phyloP scores from a whole-genome alignment of 2,329 filamentous ascomycete genomes.

The Paecilomyces fulvus region DNA sequence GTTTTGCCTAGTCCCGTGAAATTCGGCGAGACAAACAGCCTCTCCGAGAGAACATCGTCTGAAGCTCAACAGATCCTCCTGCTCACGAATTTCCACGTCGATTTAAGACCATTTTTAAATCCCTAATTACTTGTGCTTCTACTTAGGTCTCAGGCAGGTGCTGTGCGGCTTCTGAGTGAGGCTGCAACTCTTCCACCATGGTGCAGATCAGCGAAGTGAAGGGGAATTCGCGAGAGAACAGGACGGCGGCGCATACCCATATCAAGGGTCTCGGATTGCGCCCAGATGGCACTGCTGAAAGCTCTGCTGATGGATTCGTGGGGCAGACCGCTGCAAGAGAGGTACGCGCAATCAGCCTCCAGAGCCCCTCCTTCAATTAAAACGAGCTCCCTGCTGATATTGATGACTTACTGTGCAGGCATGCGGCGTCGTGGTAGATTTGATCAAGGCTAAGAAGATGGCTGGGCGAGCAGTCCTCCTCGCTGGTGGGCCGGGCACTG shows the following conservation, averaged over 20 bases:
- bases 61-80: neutral
- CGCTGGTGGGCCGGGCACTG: slow-evolving; percentile 88
- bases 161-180: slow-evolving; percentile 15
- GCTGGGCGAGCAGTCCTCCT: slow-evolving; percentile 87
- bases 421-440: slow-evolving; percentile 88
- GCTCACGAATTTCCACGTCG: neutral
- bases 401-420: slow-evolving; percentile 48
- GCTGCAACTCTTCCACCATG: slow-evolving; percentile 44
- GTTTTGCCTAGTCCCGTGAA: slow-evolving; percentile 20
- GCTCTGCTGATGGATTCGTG: slow-evolving; percentile 73
- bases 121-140: neutral
- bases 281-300: slow-evolving; percentile 75
- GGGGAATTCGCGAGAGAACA: slow-evolving; percentile 87
- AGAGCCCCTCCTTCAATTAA: neutral
- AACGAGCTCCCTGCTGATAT: slow-evolving; percentile 6
- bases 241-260: slow-evolving; percentile 93
- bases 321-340: slow-evolving; percentile 83
- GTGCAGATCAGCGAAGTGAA: slow-evolving; percentile 92
- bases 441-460: slow-evolving; percentile 97
- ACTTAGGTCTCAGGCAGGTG: slow-evolving; percentile 4
- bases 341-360: slow-evolving; percentile 43
- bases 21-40: slow-evolving; percentile 19
- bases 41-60: neutral
- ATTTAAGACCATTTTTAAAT: neutral
- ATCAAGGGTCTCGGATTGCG: slow-evolving; percentile 91